A percentile compares a stretch with the other conserved stretches of the same genome.
phyloP scores from a whole-genome alignment of 345 rosid genomes.

The Cochlearia excelsa region DNA sequence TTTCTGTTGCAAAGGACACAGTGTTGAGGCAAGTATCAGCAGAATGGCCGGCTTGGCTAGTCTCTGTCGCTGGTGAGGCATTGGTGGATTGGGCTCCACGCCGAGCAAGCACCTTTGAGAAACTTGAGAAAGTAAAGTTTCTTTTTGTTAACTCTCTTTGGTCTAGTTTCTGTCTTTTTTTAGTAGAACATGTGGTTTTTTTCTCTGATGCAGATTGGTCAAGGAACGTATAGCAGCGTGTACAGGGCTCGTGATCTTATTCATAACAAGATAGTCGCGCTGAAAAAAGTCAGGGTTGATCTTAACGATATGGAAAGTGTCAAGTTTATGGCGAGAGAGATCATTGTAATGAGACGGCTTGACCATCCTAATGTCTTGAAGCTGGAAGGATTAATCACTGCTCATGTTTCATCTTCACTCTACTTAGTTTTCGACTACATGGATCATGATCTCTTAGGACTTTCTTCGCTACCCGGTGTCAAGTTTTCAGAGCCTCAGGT shows the following conservation, averaged over 20 bases:
- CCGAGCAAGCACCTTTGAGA: constrained; percentile 74
- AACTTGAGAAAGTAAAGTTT: constrained; percentile 65
- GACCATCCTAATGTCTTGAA: constrained; percentile 87
- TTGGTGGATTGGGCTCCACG: constrained; percentile 86
- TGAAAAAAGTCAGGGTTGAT: constrained; percentile 81
- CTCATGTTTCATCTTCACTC: constrained; percentile 61
- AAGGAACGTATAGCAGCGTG: constrained; percentile 92
- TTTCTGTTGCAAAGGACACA: constrained; percentile 27
- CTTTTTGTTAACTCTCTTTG: constrained; percentile 5
- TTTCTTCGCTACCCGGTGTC: constrained; percentile 68
- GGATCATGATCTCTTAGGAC: constrained; percentile 98
- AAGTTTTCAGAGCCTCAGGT: constrained; percentile 94
- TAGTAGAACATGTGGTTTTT: not conserved
- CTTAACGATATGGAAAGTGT: constrained; percentile 74
- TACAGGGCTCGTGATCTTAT: constrained; percentile 75
- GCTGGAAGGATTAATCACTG: constrained; percentile 80
- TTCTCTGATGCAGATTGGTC: constrained; percentile 73
- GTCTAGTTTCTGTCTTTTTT: not conserved
- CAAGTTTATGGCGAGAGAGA: constrained; percentile 92
- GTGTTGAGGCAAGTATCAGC: constrained; percentile 50
- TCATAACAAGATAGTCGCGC: constrained; percentile 67
- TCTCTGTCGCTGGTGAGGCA: constrained; percentile 73
- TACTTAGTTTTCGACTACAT: constrained; percentile 92
- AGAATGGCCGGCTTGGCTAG: constrained; percentile 94
- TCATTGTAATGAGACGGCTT: constrained; percentile 63